phyloP scores from a whole-genome alignment of 2,329 filamentous ascomycete species.

The Ascochyta clinopodiicola region DNA sequence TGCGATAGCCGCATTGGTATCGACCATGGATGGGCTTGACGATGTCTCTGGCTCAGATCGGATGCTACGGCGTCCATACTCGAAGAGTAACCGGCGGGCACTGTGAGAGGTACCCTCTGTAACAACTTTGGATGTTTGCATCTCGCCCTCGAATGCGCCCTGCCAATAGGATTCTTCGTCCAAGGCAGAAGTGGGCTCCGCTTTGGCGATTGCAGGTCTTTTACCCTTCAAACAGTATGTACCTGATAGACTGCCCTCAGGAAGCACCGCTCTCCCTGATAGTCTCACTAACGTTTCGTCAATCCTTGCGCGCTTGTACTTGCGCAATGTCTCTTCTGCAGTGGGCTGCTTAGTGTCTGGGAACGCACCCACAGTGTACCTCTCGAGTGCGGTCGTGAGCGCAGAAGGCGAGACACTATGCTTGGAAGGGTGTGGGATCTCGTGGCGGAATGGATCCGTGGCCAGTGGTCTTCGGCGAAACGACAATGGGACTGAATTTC shows the following conservation, averaged over 20 bases:
- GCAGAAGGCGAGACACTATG: conserved; percentile 7
- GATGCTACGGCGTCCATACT: not conserved
- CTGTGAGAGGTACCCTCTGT: not conserved
- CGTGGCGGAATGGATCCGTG: not conserved
- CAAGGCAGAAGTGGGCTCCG: not conserved
- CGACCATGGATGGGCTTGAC: not conserved
- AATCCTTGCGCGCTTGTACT: conserved; percentile 9
- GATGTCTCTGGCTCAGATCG: not conserved
- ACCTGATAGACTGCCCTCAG: not conserved
- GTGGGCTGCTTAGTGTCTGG: not conserved
- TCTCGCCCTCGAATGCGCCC: not conserved
- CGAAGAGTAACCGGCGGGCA: conserved; percentile 1
- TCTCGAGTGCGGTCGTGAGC: conserved; percentile 2
- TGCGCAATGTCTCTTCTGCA: not conserved
- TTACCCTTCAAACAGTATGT: not conserved
- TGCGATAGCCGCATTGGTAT: not conserved
- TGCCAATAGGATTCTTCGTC: conserved; percentile 8
- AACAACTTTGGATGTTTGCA: not conserved
- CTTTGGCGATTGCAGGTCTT: not conserved
- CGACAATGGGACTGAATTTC: not conserved
- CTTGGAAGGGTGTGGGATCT: conserved; percentile 3
- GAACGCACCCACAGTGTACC: not conserved
- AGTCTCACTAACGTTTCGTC: not conserved
- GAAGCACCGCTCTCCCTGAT: not conserved
- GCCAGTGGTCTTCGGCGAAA: not conserved